These are phyloP conservation scores for Hemileccinum rubropunctum DNA, from an alignment of 768 basidiomycete species.

Conservation along the genomic window DNA sequence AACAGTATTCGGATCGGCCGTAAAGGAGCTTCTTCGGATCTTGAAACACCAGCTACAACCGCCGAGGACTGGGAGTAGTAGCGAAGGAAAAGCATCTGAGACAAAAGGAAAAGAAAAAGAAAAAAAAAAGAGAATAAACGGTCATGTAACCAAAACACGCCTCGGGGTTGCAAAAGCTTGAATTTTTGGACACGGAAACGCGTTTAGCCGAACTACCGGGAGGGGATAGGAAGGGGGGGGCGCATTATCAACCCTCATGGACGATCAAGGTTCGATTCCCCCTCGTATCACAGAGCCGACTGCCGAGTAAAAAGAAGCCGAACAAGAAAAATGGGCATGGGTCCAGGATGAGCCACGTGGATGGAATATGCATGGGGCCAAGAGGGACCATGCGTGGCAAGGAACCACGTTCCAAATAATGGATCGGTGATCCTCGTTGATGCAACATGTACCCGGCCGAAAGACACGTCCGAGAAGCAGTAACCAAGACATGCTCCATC, in stretches of 20 bases:
- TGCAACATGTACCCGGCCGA: slow-evolving; percentile 8
- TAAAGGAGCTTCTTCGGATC: too few species aligned
- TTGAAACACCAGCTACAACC: too few species aligned
- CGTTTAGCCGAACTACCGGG: slow-evolving; percentile 10
- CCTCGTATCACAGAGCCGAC: slow-evolving; percentile 1
- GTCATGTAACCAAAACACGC: too few species aligned
- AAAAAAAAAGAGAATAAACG: too few species aligned
- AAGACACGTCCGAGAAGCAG: background rate
- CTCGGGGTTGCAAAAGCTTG: too few species aligned
- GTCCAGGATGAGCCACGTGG: slow-evolving; percentile 3
- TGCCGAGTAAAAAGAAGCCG: slow-evolving; percentile 5
- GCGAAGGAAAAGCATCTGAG: too few species aligned
- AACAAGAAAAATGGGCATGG: background rate
- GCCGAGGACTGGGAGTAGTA: too few species aligned
- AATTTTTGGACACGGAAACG: slow-evolving; percentile 5
- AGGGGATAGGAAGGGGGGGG: slow-evolving; percentile 2
- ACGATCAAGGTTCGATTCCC: slow-evolving; percentile 5
- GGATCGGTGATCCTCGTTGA: slow-evolving; percentile 17
- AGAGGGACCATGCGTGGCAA: background rate
- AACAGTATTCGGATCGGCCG: too few species aligned
- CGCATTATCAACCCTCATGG: background rate
- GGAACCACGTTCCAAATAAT: background rate
- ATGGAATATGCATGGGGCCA: background rate
- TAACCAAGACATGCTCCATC: slow-evolving; percentile 2
- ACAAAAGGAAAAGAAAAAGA: too few species aligned